Percentiles rank a stretch among this genome's conserved stretches.
Conservation (phyloP, 495 filamentous ascomycete species). For the Glonium stellatum region DNA sequence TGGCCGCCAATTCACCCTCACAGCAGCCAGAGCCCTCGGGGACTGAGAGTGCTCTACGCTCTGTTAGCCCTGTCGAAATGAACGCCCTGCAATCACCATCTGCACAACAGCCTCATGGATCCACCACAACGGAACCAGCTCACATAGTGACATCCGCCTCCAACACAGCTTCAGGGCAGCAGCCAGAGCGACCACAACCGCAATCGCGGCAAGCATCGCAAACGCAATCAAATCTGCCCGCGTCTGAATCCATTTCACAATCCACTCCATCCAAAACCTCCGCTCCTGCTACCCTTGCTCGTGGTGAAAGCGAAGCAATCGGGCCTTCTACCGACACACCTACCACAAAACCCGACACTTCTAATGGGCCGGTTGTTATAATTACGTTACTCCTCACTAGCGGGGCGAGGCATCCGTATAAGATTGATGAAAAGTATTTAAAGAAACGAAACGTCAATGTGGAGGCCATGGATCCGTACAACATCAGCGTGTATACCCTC, state of each 20-base stretch:
- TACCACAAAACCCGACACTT: slow-evolving; percentile 17
- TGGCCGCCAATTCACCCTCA: slow-evolving; percentile 4
- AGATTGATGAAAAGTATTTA: slow-evolving; percentile 79
- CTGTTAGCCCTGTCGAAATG: slow-evolving; percentile 25
- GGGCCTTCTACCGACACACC: slow-evolving; percentile 36
- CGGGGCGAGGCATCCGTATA: slow-evolving; percentile 78
- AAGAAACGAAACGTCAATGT: slow-evolving; percentile 67
- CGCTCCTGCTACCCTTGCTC: slow-evolving; percentile 17
- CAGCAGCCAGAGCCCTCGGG: neutral
- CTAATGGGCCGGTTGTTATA: slow-evolving; percentile 31
- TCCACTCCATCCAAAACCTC: neutral
- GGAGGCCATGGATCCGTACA: slow-evolving; percentile 72
- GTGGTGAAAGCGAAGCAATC: slow-evolving; percentile 34
- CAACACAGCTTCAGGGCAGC: neutral
- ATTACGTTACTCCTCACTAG: slow-evolving; percentile 76
- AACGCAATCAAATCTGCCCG: neutral
- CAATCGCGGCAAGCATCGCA: neutral
- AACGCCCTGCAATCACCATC: slow-evolving; percentile 18
- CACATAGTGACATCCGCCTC: neutral
- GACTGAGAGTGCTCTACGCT: slow-evolving; percentile 7
- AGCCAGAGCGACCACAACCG: neutral
- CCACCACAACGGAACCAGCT: neutral
- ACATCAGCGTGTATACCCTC: slow-evolving; percentile 81
- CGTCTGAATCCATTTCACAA: neutral
- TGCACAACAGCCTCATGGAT: neutral